Percentiles rank a stretch among this genome's conserved stretches.
These are phyloP conservation scores for Arachnopeziza araneosa DNA, from an alignment of 2,329 filamentous ascomycete species.

Conservation along the genomic window DNA sequence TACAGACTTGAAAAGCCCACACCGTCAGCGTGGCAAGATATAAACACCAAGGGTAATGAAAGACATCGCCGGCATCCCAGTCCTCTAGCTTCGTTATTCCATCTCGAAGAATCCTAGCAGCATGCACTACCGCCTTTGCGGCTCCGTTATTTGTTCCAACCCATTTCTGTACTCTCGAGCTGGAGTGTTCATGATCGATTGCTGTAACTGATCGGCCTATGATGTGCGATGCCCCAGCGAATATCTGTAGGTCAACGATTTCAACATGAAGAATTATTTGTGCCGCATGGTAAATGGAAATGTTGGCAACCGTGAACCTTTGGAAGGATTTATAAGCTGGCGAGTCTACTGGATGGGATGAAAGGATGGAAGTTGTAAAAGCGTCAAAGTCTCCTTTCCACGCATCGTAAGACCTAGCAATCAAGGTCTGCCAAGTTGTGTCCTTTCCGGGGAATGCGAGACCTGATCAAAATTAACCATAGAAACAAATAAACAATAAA, in stretches of 20 bases:
- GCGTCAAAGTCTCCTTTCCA: constrained; percentile 55
- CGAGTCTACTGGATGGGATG: constrained; percentile 28
- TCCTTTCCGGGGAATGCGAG: constrained; percentile 6
- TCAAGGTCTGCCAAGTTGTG: constrained; percentile 29
- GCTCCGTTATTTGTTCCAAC: constrained; percentile 33
- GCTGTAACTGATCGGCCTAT: constrained; percentile 48
- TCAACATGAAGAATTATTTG: constrained; percentile 52
- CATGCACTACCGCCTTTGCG: constrained; percentile 46
- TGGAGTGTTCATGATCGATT: constrained; percentile 44
- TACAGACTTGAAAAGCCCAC: constrained; percentile 52
- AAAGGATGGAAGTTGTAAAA: constrained; percentile 39
- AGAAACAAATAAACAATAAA: background rate
- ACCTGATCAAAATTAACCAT: constrained; percentile 3
- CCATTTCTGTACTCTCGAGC: constrained; percentile 48
- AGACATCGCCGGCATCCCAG: constrained; percentile 46
- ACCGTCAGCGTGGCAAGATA: constrained; percentile 53
- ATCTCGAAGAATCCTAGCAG: constrained; percentile 46
- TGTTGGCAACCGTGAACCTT: constrained; percentile 43
- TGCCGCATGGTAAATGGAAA: constrained; percentile 53
- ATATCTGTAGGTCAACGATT: constrained; percentile 57
- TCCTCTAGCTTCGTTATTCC: constrained; percentile 44
- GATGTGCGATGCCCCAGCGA: constrained; percentile 53
- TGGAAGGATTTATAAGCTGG: constrained; percentile 36
- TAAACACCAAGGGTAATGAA: constrained; percentile 58
- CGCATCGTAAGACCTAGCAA: constrained; percentile 47